Base-by-base conservation (phyloP, 306 rosid genomes). In the Cucumis hystrix region DNA sequence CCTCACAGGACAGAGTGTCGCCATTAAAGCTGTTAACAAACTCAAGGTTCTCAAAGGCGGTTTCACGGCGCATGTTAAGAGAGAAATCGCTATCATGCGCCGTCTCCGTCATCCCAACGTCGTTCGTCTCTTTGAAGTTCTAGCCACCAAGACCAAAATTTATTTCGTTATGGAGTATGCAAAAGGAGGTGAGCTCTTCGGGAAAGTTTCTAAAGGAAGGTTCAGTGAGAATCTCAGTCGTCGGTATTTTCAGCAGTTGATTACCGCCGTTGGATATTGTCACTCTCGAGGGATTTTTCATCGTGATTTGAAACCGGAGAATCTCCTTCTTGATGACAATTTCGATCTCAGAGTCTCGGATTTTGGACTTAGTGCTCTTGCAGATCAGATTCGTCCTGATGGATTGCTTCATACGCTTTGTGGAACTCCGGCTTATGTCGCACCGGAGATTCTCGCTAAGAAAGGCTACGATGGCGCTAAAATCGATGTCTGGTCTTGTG, bases 301-400 rank as follows among this genome's bases (percentile, higher is more conserved):
- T 80, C 95, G 98, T 0, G 98, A 95, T 79, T 85, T 95, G 47
- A 95, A 95, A 72, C 93, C 96, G 1, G 97, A 95, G 41, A 95
- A 95, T 82, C 85, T 95, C 8, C 74, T 95, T 0, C 81, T 95
- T 6, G 96, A 90, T 67, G 96, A 88, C 28, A 84, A 90, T 18
- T 87, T 87, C 76, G 70, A 83, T 9, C 82, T 95, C 0, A 84
- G 84, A 10, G 90, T 95, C 2, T 71, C 97, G 7, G 97, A 95
- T 74, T 95, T 95, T 54, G 98, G 98, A 52, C 85, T 95, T 76
- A 81, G 91, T 18, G 95, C 98, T 7, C 82, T 87, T 0, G 66
- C 65, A 51, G 91, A 84, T 2, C 88, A 85, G 82, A 65, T 79
- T 83, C 90, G 73, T 62, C 82, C 93, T 20, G 97, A 95, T 49